Evolutionary conservation across 2,329 filamentous ascomycete species (phyloP), one percentile per base, ranked within the genome.

Genomic region (Ophiostoma quercus): DNA sequence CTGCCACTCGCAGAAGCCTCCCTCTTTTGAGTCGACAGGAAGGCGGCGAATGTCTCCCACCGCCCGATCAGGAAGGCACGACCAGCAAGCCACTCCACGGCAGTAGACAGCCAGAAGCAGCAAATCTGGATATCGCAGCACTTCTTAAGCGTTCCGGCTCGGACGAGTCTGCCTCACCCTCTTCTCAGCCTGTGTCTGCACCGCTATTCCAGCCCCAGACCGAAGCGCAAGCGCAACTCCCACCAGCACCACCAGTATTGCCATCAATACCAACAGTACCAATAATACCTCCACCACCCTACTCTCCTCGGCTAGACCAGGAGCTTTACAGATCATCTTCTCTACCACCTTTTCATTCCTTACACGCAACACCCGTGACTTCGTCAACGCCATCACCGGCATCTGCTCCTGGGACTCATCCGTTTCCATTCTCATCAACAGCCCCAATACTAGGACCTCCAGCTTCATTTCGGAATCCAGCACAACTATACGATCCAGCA

Each of bases 91-190:
- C 77, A 73, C 71, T 75, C 71, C 68, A 75, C 76, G 79, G 77
- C 79, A 76, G 41, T 72, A 72, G 70, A 76, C 77, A 75, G 74
- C 75, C 73, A 79, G 77, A 77, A 75, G 84, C 84, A 86, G 87
- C 84, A 88, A 94, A 85, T 87, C 90, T 97, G 93, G 93, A 97
- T 94, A 96, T 97, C 90, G 88, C 91, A 81, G 89, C 90, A 75
- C 87, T 97, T 75, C 87, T 97, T 81, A 92, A 94, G 85, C 86
- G 85, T 78, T 83, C 88, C 78, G 88, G 88, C 85, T 89, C 90
- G 81, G 83, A 88, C 85, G 89, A 91, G 85, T 88, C 89, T 79
- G 84, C 84, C 75, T 80, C 80, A 72, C 82, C 83, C 76, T 79
- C 79, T 73, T 76, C 62, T 6, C 16, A 51, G 8, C 67, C 66